Base-by-base conservation (phyloP, 129 eudicot genomes). In the Artemisia tridentata region DNA sequence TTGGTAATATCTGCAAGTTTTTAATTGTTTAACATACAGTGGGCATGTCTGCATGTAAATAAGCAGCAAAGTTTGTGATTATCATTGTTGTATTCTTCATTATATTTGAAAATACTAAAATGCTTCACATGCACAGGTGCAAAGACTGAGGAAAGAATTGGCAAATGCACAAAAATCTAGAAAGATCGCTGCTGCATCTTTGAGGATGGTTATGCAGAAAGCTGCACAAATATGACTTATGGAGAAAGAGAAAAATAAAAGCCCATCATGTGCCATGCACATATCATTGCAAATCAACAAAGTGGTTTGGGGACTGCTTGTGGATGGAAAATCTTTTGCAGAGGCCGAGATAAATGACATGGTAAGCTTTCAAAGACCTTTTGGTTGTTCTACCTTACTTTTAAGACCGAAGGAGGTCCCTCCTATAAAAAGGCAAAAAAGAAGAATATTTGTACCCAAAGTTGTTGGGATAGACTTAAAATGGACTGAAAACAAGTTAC, bases 341-440 rank as follows among this genome's bases (percentile, higher is more conserved):
- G 98, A 89, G 81, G 98, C 97, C 52, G 98, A 93, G 86, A 89
- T 93, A 74, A 93, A 87, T 77, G 98, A 93, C 83, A 87, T 93
- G 98, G 98, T 81, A 65, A 77, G 85, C 68, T 53, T 65, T 57
- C 4, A 20, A 49, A 48, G 27, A 61, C 10, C n/a, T 59, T 46
- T 45, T 15, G 25, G 12, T 59, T 25, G 55, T 59, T 25, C 14
- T 63, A 31, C 7, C 9, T 3, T 34, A 34, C 8, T 34, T 34
- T 34, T 34, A 34, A 34, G 41, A 34, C 41, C 6, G 41, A 34
- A 34, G 41, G 8, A 9, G 41, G 41, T 34, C 41, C 41, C 41
- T 34, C 41, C 41, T 34, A 34, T 9, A 34, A 34, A 34, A 6
- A 34, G 8, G 41, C 41, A 34, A 9, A 34, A 34, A 34, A 34